Evolutionary conservation across 768 basidiomycete species (phyloP), one percentile per base, ranked within the genome.

Genomic region (Tricholoma furcatifolium): DNA sequence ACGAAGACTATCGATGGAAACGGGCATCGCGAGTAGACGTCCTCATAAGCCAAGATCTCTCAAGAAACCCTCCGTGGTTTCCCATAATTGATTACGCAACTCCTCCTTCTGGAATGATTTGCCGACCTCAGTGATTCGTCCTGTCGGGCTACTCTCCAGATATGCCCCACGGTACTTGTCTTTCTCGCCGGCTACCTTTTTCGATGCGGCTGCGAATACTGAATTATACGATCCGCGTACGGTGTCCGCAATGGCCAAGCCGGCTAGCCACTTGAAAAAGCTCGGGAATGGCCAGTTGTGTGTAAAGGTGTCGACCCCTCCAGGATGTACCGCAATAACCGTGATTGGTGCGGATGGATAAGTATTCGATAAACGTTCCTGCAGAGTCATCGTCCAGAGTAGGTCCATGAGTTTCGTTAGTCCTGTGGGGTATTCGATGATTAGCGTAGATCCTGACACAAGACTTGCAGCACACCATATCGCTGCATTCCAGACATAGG

Each of bases 381-480:
- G 82, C 15, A 86, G 65, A 55, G 78, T 72, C 24, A 70, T 74
- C 1, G 74, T 75, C 54, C 74, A 82, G 15, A 85, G 69, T 27
- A 79, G 64, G 44, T 71, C 73, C 15, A 77, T 73, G n/a, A 84
- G 64, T 61, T 86, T 85, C 43, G 79, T 69, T 32, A 73, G 62
- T 0, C 62, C 85, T 84, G n/a, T 6, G 30, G 6, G 23, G 17
- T 8, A 27, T 3, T 27, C 3, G 24, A 7, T 18, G 17, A 24
- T 23, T 40, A 15, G 12, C 5, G 27, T n/a, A 23, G 4, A 31
- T 31, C 10, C 2, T 27, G 24, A 14, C 9, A 12, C 9, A 43
- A 36, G 14, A 31, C 40, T 41, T 35, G 3, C 43, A 17, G 55
- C 63, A 23, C 56, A 74, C 75, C 57, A 48, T 77, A 79, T 55